Base-by-base conservation (phyloP, 257 asterid genomes). In the Pogostemon cablin region DNA sequence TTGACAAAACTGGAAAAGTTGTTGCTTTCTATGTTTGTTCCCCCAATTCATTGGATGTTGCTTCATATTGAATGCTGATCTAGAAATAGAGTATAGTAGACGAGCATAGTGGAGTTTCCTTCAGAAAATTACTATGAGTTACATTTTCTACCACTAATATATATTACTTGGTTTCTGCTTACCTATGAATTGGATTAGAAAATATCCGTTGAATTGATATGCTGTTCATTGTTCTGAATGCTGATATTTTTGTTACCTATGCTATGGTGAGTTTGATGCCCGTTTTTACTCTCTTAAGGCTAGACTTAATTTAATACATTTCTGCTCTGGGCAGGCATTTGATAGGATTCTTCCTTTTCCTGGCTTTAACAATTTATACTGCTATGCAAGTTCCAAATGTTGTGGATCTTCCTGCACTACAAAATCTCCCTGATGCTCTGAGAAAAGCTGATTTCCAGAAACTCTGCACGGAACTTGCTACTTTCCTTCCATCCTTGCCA, bases 271-370 rank as follows among this genome's bases (percentile, higher is more conserved):
- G 61, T 70, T 53, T 66, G 73, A 58, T 47, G 68, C 25, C 15
- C 59, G 12, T 43, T 37, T 41, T 39, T 43, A 50, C 47, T 62
- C 58, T 60, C 35, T 62, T 61, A 6, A 0, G 56, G 5, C 60
- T 46, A 20, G 15, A 65, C 60, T 46, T 76, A 72, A 69, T 47
- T 57, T 44, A 56, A 60, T 62, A 46, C 68, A 42, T 64, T 72
- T 58, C 60, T 68, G 52, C 71, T 72, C 73, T 77, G 84, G 86
- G 82, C 93, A 91, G 99, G 88, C 99, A 95, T 83, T 90, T 95
- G 84, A 88, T 95, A 74, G 99, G 99, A 66, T 95, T 95, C 90
- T 90, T 95, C 83, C 84, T 95, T 79, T 95, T 95, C 84, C 95
- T 95, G 48, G 66, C 84, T 55, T 78, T 95, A 79, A 95, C 99